Evolutionary conservation across 23 red algal species (phyloP).

Genomic region (Cyanidium caldarium): DNA sequence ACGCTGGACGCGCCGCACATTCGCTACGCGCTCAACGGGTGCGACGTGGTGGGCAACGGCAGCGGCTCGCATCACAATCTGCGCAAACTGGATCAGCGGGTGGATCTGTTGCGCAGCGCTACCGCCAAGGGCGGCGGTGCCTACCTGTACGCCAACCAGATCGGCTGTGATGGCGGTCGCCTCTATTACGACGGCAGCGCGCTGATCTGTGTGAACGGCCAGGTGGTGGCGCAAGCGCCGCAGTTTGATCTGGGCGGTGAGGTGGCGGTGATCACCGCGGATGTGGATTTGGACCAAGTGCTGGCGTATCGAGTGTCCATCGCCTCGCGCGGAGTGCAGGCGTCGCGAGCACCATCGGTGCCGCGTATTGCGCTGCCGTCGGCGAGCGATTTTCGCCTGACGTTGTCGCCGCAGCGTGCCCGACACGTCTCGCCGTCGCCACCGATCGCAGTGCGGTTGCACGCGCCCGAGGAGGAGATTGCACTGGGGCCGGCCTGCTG

Average conservation of each 20-base stretch:
- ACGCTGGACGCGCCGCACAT: constrained; percentile 66
- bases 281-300: constrained; percentile 64
- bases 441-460: neutral
- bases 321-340: constrained; percentile 48
- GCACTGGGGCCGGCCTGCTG: constrained; percentile 93
- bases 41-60: constrained; percentile 67
- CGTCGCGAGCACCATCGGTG: constrained; percentile 8
- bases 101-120: constrained; percentile 48
- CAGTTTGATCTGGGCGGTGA: constrained; percentile 65
- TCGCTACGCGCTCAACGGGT: constrained; percentile 40
- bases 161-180: constrained; percentile 88
- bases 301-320: constrained; percentile 21
- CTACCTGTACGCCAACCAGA: constrained; percentile 90
- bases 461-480: constrained; percentile 65
- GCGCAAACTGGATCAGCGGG: constrained; percentile 50
- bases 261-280: constrained; percentile 36
- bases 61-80: constrained; percentile 73
- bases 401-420: neutral
- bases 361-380: neutral
- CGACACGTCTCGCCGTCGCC: neutral
- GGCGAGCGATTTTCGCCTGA: neutral
- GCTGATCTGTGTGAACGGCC: constrained; percentile 62
- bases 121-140: constrained; percentile 62
- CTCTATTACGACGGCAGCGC: constrained; percentile 93
- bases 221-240: constrained; percentile 45